These are phyloP conservation scores for Sarocladium brachiariae DNA, from an alignment of 2,329 filamentous ascomycete species.

Conservation along the genomic window DNA sequence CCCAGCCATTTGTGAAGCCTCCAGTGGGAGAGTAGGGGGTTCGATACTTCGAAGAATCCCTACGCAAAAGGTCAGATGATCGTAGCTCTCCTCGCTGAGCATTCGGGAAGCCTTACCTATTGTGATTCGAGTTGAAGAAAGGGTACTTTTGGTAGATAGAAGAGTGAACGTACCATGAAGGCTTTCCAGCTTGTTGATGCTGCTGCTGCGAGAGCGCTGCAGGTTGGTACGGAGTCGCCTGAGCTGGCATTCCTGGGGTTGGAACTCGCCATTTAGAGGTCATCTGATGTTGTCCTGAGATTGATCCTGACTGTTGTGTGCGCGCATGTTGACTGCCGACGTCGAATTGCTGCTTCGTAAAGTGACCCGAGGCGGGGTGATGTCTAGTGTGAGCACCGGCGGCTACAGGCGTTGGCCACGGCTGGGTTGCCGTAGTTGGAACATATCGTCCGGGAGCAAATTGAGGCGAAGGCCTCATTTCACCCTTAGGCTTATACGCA, in stretches of 20 bases:
- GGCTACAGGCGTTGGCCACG: too few species aligned
- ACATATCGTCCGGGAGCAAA: slow-evolving; percentile 13
- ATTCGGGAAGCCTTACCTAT: slow-evolving; percentile 35
- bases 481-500: slow-evolving; percentile 40
- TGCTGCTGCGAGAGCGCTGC: slow-evolving; percentile 15
- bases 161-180: slow-evolving; percentile 27
- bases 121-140: slow-evolving; percentile 55
- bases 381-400: too few species aligned
- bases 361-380: slow-evolving; percentile 7
- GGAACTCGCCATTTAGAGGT: slow-evolving; percentile 1
- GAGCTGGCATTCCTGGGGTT: slow-evolving; percentile 10
- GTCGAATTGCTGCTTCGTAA: slow-evolving; percentile 19
- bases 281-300: slow-evolving; percentile 11
- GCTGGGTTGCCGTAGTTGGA: slow-evolving; percentile 14
- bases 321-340: slow-evolving; percentile 12
- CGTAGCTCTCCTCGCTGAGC: not conserved
- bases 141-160: slow-evolving; percentile 47
- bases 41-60: slow-evolving; percentile 49
- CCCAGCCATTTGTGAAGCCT: slow-evolving; percentile 56
- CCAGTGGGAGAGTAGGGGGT: slow-evolving; percentile 52
- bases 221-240: slow-evolving; percentile 11
- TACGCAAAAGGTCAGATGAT: slow-evolving; percentile 17
- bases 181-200: slow-evolving; percentile 16
- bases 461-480: slow-evolving; percentile 10
- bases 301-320: slow-evolving; percentile 2